Evolutionary conservation across 495 filamentous ascomycete genomes (phyloP), one percentile per base, ranked within the genome.

Genomic region (Extremus antarcticus): DNA sequence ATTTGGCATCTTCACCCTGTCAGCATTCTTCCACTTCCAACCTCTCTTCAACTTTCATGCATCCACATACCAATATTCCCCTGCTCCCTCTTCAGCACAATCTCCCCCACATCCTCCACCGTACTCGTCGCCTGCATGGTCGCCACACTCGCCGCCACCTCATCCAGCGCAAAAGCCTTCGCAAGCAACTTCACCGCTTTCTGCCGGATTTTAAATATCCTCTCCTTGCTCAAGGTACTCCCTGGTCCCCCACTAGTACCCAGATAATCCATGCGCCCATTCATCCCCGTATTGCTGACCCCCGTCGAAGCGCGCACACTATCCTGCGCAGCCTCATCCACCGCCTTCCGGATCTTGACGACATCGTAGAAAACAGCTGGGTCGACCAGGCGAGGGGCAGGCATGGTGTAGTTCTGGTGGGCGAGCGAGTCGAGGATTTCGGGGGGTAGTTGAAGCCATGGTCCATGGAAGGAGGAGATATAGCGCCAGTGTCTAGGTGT

Each of bases 371-470:
- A 87, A 43, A 88, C 80, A 41, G 83, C 81, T 8, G 86, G 85
- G 66, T 90, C 85, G 65, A 90, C 85, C 21, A 84, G 85, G 43
- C 78, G 83, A 9, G 86, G 87, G 25, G 83, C 76, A 11, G 84
- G 82, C 59, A 82, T 79, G 55, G 83, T 80, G 70, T 86, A 88
- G 68, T 90, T 90, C 64, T 74, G 81, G 66, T 87, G 78, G 15
- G 87, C 86, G 43, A 90, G 78, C 15, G 77, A 80, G 63, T 87
- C 85, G 68, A 90, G 81, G 51, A 88, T 76, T 69, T 90, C 86
- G 57, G 79, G 78, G n/a, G 86, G 85, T 25, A 90, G 71, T 68
- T 90, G 86, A n/a, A 89, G 79, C 86, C 86, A 90, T 57, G 85
- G 85, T 16, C 86, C 86, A 65, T 90, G 86, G 62, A 87, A 90